Base-by-base conservation (phyloP, 2,329 filamentous ascomycete species). In the Macroventuria anomochaeta region DNA sequence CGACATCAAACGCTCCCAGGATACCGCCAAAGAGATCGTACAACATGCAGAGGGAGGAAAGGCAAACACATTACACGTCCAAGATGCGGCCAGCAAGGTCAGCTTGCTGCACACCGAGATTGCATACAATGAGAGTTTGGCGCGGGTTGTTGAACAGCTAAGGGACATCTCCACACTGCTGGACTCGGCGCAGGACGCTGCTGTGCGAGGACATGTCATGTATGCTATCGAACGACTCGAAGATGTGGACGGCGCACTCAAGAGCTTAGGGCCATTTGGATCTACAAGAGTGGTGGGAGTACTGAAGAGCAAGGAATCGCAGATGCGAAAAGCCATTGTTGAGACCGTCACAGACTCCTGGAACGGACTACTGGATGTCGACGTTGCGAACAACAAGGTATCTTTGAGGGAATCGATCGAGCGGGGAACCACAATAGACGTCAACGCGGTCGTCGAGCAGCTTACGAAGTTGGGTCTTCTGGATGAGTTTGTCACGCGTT, bases 1-100 rank as follows among this genome's bases (percentile, higher is more conserved):
- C 57, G 93, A 97, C 69, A 93, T 97, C 61, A 85, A 90, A 65
- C 84, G 85, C 39, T 93, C 91, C 20, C 88, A 91, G 66, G 83
- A 85, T 13, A 87, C 92, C 29, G 92, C 93, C 18, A 87, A 87
- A 67, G 87, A 92, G 53, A 96, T 97, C 53, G 84, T 93, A 5
- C 83, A 87, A 37, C 85, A 91, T 65, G 88, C 92, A 46, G 88
- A 93, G 67, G 84, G 81, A 23, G 86, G 88, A 11, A 85, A 86
- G 56, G 78, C 80, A 34, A 78, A 90, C 20, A 80, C 89, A 40
- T 81, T 83, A 41, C 79, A 85, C 53, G 87, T 88, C 0, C 84
- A 90, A 32, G 85, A 87, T 70, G 79, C 82, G 10, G 75, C 74
- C 23, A 79, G 75, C 49, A 86, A 87, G 63, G 79, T 83, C 43